phyloP scores from a whole-genome alignment of 1,284 basidiomycete species.

The Cryptococcus sp. region DNA sequence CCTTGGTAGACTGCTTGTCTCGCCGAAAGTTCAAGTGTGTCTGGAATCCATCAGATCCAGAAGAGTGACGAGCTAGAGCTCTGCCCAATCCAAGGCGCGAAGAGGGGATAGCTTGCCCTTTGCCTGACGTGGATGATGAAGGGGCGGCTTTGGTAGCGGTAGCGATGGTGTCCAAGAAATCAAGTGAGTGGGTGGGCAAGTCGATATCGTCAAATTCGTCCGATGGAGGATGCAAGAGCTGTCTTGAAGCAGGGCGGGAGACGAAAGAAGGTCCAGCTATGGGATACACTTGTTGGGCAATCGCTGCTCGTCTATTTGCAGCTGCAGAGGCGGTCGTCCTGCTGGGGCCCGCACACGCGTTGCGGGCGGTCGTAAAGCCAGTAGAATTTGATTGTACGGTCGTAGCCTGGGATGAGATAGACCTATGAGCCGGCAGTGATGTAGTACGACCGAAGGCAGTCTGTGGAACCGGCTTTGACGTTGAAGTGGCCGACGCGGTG shows the following conservation, averaged over 20 bases:
- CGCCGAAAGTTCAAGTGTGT: constrained; percentile 43
- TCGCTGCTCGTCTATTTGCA: not conserved
- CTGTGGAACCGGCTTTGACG: constrained; percentile 6
- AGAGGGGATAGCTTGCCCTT: constrained; percentile 7
- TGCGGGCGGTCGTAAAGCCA: not conserved
- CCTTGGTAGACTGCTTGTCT: constrained; percentile 38
- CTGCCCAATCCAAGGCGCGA: constrained; percentile 11
- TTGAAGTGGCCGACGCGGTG: constrained; percentile 17
- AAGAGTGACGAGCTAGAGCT: constrained; percentile 1
- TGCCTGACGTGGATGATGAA: not conserved
- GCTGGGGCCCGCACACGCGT: not conserved
- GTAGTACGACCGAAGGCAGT: constrained; percentile 5
- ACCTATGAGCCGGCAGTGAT: not conserved
- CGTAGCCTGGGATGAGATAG: too few species aligned
- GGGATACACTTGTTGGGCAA: not conserved
- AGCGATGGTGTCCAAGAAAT: constrained; percentile 10
- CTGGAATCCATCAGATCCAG: constrained; percentile 20
- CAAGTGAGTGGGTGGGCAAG: constrained; percentile 11
- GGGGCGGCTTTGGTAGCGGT: not conserved
- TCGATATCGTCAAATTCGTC: constrained; percentile 10
- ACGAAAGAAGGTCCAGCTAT: not conserved
- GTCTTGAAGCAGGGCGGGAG: not conserved
- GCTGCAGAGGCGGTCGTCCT: not conserved
- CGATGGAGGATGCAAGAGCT: constrained; percentile 11
- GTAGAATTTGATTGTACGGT: not conserved